These are phyloP conservation scores for Zoysia pacifica DNA, from an alignment of 176 grass and related monocot genomes.

Conservation along the genomic window DNA sequence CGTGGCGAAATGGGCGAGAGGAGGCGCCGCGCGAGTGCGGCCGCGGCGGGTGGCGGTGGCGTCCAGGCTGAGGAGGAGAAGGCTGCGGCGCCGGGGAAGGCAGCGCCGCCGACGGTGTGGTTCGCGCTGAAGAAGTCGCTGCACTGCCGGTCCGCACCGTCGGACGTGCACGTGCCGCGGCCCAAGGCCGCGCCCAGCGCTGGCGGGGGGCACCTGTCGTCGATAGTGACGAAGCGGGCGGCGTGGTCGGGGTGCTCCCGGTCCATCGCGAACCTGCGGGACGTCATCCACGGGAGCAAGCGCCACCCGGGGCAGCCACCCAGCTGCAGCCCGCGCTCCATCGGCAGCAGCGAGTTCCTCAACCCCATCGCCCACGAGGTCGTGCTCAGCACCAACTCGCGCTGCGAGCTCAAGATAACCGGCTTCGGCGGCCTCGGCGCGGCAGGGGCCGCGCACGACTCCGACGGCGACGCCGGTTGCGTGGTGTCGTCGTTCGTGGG, in stretches of 20 bases:
- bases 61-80: conserved; percentile 26
- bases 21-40: conserved; percentile 26
- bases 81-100: conserved; percentile 5
- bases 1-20: conserved; percentile 40
- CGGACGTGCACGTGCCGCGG: conserved; percentile 82
- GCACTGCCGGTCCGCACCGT: conserved; percentile 85
- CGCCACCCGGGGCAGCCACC: conserved; percentile 74
- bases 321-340: conserved; percentile 87
- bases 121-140: conserved; percentile 89
- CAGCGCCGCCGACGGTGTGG: conserved; percentile 70
- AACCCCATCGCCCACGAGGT: conserved; percentile 99
- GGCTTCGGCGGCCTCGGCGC: conserved; percentile 50
- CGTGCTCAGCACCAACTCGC: conserved; percentile 85
- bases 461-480: background rate
- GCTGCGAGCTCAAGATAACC: conserved; percentile 93
- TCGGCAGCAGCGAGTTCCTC: conserved; percentile 95
- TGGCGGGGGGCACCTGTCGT: conserved; percentile 38
- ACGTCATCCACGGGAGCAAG: conserved; percentile 99
- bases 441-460: background rate
- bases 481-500: conserved; percentile 71
- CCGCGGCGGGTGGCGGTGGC: background rate
- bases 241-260: conserved; percentile 81
- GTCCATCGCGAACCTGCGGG: conserved; percentile 89
- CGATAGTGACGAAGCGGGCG: conserved; percentile 63
- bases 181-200: conserved; percentile 33